Conservation (phyloP, 805 yeast species). For the Candida arabinofermentans region DNA sequence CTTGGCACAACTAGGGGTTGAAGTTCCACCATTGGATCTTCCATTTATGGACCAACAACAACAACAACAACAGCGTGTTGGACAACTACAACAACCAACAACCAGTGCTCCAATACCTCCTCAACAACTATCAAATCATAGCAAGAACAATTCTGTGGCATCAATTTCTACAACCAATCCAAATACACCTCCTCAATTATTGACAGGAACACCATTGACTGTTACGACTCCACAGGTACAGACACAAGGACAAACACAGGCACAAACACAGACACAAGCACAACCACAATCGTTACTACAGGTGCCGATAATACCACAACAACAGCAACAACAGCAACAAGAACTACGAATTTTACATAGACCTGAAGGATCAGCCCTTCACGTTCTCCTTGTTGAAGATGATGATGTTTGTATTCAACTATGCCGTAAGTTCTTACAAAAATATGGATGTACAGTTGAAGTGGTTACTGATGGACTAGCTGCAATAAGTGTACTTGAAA, state of each 20-base stretch:
- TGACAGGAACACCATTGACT: too few relatives aligned
- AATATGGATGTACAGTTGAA: constrained; percentile 90
- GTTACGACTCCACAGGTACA: constrained; percentile 5
- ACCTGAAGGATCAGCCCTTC: constrained; percentile 42
- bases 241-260: constrained; percentile 1
- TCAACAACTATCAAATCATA: constrained; percentile 4
- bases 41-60: constrained; percentile 33
- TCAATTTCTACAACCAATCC: constrained; percentile 6
- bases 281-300: constrained; percentile 1
- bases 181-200: constrained; percentile 9
- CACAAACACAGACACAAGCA: not conserved
- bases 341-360: constrained; percentile 20
- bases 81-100: constrained; percentile 4
- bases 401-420: constrained; percentile 79
- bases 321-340: constrained; percentile 13
- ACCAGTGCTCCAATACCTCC: constrained; percentile 3
- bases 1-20: constrained; percentile 56
- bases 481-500: constrained; percentile 75
- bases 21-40: constrained; percentile 60
- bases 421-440: constrained; percentile 75
- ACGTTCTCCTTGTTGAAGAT: constrained; percentile 75
- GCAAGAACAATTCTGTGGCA: constrained; percentile 2
- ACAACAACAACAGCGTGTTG: constrained; percentile 4
- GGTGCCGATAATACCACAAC: constrained; percentile 7
- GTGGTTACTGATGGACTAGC: constrained; percentile 90